A percentile compares a stretch with the other conserved stretches of the same genome.
Evolutionary conservation across 306 rosid genomes (phyloP).

Genomic region (Fagus sylvatica): DNA sequence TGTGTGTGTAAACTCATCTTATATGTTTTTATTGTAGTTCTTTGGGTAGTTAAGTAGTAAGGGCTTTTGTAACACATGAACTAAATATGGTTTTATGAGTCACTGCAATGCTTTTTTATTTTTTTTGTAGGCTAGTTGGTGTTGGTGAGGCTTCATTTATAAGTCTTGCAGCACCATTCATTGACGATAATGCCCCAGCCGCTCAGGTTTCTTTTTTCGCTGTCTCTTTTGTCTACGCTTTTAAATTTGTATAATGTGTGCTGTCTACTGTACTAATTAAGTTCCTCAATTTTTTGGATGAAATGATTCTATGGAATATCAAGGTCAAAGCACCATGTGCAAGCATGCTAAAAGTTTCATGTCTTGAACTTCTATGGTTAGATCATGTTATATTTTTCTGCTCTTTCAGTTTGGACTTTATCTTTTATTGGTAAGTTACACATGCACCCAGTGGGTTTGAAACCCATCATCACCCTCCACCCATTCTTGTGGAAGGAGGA

Average conservation of each 20-base stretch:
- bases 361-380: background rate
- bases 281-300: constrained; percentile 4
- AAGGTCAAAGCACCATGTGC: background rate
- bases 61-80: background rate
- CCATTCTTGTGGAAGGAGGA: too few relatives aligned
- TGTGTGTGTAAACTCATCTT: background rate
- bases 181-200: constrained; percentile 84
- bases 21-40: background rate
- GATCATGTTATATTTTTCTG: background rate
- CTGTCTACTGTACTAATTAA: background rate
- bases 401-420: background rate
- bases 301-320: constrained; percentile 7
- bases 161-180: constrained; percentile 95
- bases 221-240: background rate
- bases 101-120: background rate
- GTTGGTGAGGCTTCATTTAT: constrained; percentile 93
- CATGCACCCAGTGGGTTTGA: too few relatives aligned
- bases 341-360: too few relatives aligned
- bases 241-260: constrained; percentile 10
- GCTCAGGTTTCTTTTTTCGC: constrained; percentile 52
- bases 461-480: too few relatives aligned
- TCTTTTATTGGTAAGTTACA: too few relatives aligned
- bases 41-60: constrained; percentile 12
- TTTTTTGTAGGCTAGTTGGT: constrained; percentile 69
- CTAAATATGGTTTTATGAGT: background rate